phyloP scores from a whole-genome alignment of 129 eudicot species.

The Tagetes patula region DNA sequence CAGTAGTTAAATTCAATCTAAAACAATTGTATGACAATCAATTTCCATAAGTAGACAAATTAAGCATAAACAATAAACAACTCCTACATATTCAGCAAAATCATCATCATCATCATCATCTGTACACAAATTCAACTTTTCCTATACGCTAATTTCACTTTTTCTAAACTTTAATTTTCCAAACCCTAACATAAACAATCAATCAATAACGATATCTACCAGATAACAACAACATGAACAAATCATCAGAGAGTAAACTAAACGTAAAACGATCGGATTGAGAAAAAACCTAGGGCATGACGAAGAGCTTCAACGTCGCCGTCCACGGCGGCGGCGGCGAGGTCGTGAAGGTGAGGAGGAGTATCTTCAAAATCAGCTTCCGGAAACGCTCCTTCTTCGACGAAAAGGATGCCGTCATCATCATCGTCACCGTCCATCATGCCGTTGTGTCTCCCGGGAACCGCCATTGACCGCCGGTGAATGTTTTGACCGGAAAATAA shows the following conservation, averaged over 20 bases:
- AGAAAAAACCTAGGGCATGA: slow-evolving; percentile 57
- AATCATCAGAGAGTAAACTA: slow-evolving; percentile 1
- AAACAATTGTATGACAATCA: neutral
- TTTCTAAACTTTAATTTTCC: neutral
- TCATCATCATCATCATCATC: neutral
- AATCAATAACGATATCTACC: neutral
- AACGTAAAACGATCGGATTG: neutral
- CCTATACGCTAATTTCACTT: neutral
- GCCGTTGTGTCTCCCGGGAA: slow-evolving; percentile 55
- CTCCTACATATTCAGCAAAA: too few relatives aligned
- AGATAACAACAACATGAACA: neutral
- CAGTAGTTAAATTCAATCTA: neutral
- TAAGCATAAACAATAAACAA: too few relatives aligned
- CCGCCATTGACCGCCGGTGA: slow-evolving; percentile 57
- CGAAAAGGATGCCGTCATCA: slow-evolving; percentile 52
- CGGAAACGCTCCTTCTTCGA: slow-evolving; percentile 49
- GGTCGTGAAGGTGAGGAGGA: slow-evolving; percentile 74
- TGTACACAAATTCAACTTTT: neutral
- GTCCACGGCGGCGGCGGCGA: slow-evolving; percentile 69
- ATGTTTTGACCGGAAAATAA: neutral
- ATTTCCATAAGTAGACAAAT: neutral
- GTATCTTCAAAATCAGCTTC: slow-evolving; percentile 58
- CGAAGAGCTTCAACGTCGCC: slow-evolving; percentile 73
- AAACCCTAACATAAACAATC: slow-evolving; percentile 14
- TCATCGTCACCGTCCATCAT: slow-evolving; percentile 63